Conservation (phyloP, 2,329 filamentous ascomycete species). For the Cadophora sp. region DNA sequence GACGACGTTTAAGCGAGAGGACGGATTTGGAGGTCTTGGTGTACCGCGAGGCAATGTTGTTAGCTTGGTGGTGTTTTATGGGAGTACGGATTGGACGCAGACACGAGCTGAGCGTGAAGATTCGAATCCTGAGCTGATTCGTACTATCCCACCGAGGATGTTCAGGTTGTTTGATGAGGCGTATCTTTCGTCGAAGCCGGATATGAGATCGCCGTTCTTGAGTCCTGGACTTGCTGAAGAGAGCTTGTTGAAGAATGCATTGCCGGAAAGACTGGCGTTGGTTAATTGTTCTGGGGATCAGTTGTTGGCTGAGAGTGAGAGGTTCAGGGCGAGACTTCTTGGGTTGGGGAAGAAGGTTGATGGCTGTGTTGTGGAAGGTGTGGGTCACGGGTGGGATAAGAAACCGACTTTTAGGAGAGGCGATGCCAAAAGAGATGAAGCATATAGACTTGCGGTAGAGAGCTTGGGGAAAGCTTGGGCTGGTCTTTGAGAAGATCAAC, state of each 20-base stretch:
- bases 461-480: conserved; percentile 23
- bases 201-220: conserved; percentile 24
- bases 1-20: background rate
- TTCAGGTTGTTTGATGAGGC: conserved; percentile 28
- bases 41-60: conserved; percentile 16
- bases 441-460: conserved; percentile 26
- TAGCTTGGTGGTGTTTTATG: conserved; percentile 28
- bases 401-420: conserved; percentile 23
- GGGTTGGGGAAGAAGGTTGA: conserved; percentile 32
- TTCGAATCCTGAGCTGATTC: conserved; percentile 23
- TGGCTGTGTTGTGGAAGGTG: conserved; percentile 32
- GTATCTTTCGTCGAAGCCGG: conserved; percentile 27
- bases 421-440: conserved; percentile 27
- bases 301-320: conserved; percentile 31
- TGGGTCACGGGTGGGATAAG: conserved; percentile 38
- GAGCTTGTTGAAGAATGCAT: conserved; percentile 24
- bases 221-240: conserved; percentile 32
- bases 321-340: conserved; percentile 30
- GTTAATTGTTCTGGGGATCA: conserved; percentile 34
- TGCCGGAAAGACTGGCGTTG: conserved; percentile 32
- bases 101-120: conserved; percentile 19
- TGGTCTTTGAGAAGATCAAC: background rate
- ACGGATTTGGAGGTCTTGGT: background rate
- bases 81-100: conserved; percentile 17
- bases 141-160: conserved; percentile 21